Evolutionary conservation across 495 filamentous ascomycete species (phyloP), one percentile per base, ranked within the genome.

Genomic region (Amniculicola lignicola): DNA sequence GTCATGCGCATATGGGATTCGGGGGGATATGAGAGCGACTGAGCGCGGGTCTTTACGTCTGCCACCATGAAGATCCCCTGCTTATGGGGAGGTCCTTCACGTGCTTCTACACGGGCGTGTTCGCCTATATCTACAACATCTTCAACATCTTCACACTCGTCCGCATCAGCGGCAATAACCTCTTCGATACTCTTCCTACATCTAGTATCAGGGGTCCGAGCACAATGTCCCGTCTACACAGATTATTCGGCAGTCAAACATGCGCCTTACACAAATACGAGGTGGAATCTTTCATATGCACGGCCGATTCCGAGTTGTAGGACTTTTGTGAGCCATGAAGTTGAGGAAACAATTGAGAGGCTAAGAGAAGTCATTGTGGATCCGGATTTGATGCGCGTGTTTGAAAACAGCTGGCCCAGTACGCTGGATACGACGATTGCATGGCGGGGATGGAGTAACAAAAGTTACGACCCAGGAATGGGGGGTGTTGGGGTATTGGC

Each of bases 391-490:
- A 76, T 71, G 64, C 79, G 81, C 5, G 69, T 88, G 7, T 88
- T 86, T 63, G 66, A 80, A 54, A 87, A 88, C 61, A 66, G 74
- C 1, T 87, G 77, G 57, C 83, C 84, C 0, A 86, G 84, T 68
- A 85, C 83, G 1, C 68, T 88, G 43, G 84, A 87, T 60, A 88
- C 84, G 5, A 80, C 84, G 2, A 75, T 88, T 54, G 75, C 73
- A 42, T 87, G 81, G 82, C 78, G 72, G 53, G 84, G 82, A 18
- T 74, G 73, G 48, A 78, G 81, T 40, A 18, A 40, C 6, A 18
- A 40, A 18, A 9, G 6, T 19, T 9, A 12, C 19, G 7, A 7
- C 7, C 29, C 29, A 33, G 29, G n/a, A 33, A n/a, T 33, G n/a
- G 37, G 19, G 37, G 37, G 19, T 12, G 37, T 12, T 6, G 29